Evolutionary conservation across 1,284 basidiomycete species (phyloP), one percentile per base, ranked within the genome.

Genomic region (Melampsora occidentalis): DNA sequence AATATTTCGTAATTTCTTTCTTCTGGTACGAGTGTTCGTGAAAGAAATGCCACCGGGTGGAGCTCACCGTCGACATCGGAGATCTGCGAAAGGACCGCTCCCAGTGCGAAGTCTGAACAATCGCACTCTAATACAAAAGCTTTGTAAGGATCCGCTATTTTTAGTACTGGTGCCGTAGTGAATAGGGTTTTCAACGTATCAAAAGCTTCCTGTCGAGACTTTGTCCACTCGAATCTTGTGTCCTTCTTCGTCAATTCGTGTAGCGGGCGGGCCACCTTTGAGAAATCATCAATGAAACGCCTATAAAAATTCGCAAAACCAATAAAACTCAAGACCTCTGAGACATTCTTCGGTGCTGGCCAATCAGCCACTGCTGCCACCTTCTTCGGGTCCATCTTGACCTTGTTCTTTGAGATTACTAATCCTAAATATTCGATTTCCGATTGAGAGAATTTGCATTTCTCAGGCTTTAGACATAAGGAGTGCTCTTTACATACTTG

Each of bases 371-470:
- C 62, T 12, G 70, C 62, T 7, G 39, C 22, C 20, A 72, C 42
- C 48, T 72, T 72, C 5, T 25, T 33, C 1, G 42, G 61, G 49
- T 72, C 70, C 70, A 72, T n/a, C n/a, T n/a, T n/a, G n/a, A n/a
- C n/a, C n/a, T n/a, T n/a, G n/a, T n/a, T n/a, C n/a, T n/a, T n/a
- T 46, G 70, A 51, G 22, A 72, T 49, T 6, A 64, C 46, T 22
- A 72, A 51, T 7, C 70, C 70, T 12, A 72, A 48, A n/a, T 62
- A 72, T 6, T 64, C 4, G 5, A 72, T 61, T 35, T 64, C 20
- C 6, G 39, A 51, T 25, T 72, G 28, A 12, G 62, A 49, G 22
- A 72, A 72, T 72, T 64, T 20, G n/a, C 70, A 72, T 48, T 72
- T 72, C 5, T 53, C 51, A 53, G 51, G 51, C 12, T 53, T 53